Conservation (phyloP, 352 stramenopile species). For the Phytophthora melonis region DNA sequence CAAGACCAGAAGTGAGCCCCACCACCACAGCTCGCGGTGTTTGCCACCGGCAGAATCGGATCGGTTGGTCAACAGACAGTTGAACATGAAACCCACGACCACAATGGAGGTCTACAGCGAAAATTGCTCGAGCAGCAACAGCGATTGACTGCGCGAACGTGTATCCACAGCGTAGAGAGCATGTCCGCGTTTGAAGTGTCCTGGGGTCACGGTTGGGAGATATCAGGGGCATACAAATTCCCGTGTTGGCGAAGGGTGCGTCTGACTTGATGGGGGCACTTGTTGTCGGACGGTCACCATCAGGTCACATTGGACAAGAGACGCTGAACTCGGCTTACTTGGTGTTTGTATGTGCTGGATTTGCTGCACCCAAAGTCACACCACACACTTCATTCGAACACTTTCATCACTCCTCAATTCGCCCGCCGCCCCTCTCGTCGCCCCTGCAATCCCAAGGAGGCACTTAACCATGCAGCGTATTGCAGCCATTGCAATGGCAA, state of each 20-base stretch:
- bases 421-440: slow-evolving; percentile 5
- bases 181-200: slow-evolving; percentile 19
- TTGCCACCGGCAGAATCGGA: slow-evolving; percentile 1
- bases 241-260: neutral
- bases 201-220: neutral
- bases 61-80: neutral
- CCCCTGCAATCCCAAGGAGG: neutral
- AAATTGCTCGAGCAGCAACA: too few species aligned
- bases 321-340: slow-evolving; percentile 19
- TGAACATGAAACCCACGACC: too few species aligned
- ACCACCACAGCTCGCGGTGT: neutral
- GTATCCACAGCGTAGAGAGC: neutral
- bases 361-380: slow-evolving; percentile 15
- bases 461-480: slow-evolving; percentile 29
- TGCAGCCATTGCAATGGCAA: slow-evolving; percentile 22
- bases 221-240: slow-evolving; percentile 13
- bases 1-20: neutral
- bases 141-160: neutral
- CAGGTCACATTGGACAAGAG: slow-evolving; percentile 9
- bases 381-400: slow-evolving; percentile 8
- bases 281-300: slow-evolving; percentile 12
- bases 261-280: slow-evolving; percentile 14
- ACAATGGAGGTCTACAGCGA: too few species aligned
- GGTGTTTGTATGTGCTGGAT: slow-evolving; percentile 21
- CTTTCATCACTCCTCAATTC: slow-evolving; percentile 31